Base-by-base conservation (phyloP, 2,329 filamentous ascomycete species). In the Pseudocercospora cruenta region DNA sequence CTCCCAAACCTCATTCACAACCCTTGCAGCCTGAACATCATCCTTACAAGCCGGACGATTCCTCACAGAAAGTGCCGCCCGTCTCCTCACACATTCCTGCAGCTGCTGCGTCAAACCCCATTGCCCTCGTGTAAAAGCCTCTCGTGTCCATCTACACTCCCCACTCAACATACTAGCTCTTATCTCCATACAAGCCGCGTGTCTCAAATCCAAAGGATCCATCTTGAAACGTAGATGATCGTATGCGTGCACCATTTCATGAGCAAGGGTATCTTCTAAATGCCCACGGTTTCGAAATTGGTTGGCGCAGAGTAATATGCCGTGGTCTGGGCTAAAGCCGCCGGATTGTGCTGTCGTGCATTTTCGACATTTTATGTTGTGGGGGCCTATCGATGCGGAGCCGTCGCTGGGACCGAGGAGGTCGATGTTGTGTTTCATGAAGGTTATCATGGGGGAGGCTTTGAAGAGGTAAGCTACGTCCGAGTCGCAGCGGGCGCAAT, bases 241-340 rank as follows among this genome's bases (percentile, higher is more conserved):
- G 84, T 93, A 98, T 0, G 94, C 94, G 79, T 99, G 95, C 61
- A 99, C 91, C 93, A 99, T 96, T 82, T 99, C 95, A 80, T 99
- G 95, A 28, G 94, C 90, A 75, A 99, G 83, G 10, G 94, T 97
- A 78, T 99, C 95, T 82, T 99, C 95, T 72, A 97, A 79, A 77
- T 97, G 93, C 33, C 89, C 89, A 64, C 88, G 83, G 76, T 93
- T 89, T 66, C 90, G 84, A 76, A 98, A 87, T 80, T 95, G 90
- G 80, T 99, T 99, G 60, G 95, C 93, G 80, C 95, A 99, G 22
- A 99, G 84, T 75, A 96, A 78, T 69, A 99, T 97, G 43, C 95
- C 95, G 77, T 93, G 91, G 59, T 91, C 85, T 0, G 93, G 89
- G 77, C 90, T 90, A 78, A 98, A 98, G 0, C 95, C 95, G 26